phyloP scores from a whole-genome alignment of 1,284 basidiomycete genomes.

The Ganoderma leucocontextum region DNA sequence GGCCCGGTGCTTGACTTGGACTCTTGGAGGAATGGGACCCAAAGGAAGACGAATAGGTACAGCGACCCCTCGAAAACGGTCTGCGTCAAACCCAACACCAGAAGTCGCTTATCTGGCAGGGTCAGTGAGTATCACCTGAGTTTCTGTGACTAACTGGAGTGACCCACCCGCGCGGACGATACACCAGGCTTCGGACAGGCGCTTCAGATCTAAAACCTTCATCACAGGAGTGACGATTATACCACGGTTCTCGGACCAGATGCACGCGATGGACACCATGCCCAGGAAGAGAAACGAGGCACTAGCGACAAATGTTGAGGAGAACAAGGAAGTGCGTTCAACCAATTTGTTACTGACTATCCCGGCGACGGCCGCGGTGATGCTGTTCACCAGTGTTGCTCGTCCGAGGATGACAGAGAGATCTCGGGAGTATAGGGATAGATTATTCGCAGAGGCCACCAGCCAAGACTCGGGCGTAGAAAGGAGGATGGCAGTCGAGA shows the following conservation, averaged over 20 bases:
- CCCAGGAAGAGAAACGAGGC: constrained; percentile 60
- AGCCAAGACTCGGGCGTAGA: constrained; percentile 82
- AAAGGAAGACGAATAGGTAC: constrained; percentile 85
- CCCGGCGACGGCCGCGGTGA: constrained; percentile 73
- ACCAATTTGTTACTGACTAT: constrained; percentile 72
- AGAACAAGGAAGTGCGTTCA: constrained; percentile 53
- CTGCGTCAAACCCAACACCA: constrained; percentile 76
- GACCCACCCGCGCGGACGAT: constrained; percentile 62
- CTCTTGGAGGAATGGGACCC: constrained; percentile 79
- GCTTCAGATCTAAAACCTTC: constrained; percentile 55
- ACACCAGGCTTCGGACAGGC: constrained; percentile 64
- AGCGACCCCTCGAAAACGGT: constrained; percentile 84
- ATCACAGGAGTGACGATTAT: constrained; percentile 46
- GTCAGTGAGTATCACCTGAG: constrained; percentile 6
- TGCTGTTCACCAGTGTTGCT: constrained; percentile 75
- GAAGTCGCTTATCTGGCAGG: constrained; percentile 61
- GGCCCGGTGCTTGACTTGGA: constrained; percentile 45
- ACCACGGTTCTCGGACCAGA: constrained; percentile 77
- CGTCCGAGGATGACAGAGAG: constrained; percentile 76
- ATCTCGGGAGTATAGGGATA: constrained; percentile 61
- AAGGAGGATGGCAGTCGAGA: constrained; percentile 79
- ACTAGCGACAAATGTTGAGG: constrained; percentile 72
- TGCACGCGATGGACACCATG: constrained; percentile 62
- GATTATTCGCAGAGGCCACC: constrained; percentile 62
- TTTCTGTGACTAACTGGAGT: background rate